phyloP scores from a whole-genome alignment of 2,329 filamentous ascomycete genomes.

The Raffaelea arxii region DNA sequence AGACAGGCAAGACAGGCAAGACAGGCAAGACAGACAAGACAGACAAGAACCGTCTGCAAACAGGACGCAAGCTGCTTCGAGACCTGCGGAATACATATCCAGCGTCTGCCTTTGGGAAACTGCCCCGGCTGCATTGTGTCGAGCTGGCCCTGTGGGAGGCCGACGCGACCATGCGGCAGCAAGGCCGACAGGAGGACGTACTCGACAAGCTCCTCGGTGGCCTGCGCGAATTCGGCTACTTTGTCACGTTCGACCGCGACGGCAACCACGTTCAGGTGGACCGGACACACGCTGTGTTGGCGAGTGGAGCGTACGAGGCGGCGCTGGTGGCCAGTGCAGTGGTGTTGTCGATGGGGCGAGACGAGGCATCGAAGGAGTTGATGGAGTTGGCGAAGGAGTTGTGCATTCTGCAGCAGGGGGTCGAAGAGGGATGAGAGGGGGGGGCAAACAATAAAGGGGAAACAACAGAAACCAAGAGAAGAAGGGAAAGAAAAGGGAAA shows the following conservation, averaged over 20 bases:
- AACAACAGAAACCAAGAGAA: neutral
- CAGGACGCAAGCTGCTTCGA: neutral
- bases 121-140: conserved; percentile 2
- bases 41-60: neutral
- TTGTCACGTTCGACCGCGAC: neutral
- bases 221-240: conserved; percentile 3
- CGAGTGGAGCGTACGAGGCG: neutral
- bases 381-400: neutral
- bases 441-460: neutral
- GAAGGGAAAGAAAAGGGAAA: neutral
- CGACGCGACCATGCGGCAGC: neutral
- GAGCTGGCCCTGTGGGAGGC: neutral
- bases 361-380: neutral
- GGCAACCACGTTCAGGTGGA: conserved; percentile 1
- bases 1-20: neutral
- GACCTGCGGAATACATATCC: conserved; percentile 1
- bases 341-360: neutral
- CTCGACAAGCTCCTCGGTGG: neutral
- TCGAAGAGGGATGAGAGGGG: neutral
- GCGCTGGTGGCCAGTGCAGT: neutral
- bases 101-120: neutral
- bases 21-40: neutral
- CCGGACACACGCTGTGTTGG: neutral
- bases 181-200: neutral
- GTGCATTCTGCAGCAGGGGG: neutral